Conservation (phyloP, 192 early-diverging fungal genomes). For the Backusella circina region DNA sequence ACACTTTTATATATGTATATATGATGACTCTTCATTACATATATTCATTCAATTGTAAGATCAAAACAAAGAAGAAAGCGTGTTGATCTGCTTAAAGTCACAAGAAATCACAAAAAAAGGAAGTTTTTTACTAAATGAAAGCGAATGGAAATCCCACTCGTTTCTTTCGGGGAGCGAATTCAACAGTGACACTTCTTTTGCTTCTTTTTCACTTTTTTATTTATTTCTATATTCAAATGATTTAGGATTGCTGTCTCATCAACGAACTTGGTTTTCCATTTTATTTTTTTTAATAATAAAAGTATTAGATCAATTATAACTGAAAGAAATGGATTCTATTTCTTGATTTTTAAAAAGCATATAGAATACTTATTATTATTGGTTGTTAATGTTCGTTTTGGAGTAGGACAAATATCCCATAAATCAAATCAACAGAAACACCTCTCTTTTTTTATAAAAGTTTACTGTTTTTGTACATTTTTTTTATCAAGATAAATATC, state of each 20-base stretch:
- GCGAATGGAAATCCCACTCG: not conserved
- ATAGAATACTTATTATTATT: not conserved
- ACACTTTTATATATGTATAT: not conserved
- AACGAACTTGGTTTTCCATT: not conserved
- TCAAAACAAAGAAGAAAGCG: not conserved
- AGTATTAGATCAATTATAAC: not conserved
- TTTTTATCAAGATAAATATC: not conserved
- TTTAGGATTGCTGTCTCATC: too few species aligned
- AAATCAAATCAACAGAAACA: not conserved
- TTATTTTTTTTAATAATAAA: not conserved
- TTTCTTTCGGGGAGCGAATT: conserved; percentile 6
- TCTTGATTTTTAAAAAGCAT: not conserved
- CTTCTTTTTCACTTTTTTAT: not conserved
- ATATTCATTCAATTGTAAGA: not conserved
- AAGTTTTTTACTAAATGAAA: conserved; percentile 13
- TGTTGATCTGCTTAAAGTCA: not conserved
- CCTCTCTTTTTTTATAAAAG: not conserved
- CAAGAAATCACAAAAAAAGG: not conserved
- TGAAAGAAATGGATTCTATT: not conserved
- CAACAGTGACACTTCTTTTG: not conserved
- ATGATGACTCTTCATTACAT: not conserved
- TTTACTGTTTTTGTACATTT: not conserved
- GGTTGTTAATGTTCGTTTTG: not conserved
- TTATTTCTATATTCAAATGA: not conserved
- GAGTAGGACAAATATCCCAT: not conserved